A percentile compares a stretch with the other conserved stretches of the same genome.
phyloP scores from a whole-genome alignment of 73 alveolate species.

The Stentor roeselii region DNA sequence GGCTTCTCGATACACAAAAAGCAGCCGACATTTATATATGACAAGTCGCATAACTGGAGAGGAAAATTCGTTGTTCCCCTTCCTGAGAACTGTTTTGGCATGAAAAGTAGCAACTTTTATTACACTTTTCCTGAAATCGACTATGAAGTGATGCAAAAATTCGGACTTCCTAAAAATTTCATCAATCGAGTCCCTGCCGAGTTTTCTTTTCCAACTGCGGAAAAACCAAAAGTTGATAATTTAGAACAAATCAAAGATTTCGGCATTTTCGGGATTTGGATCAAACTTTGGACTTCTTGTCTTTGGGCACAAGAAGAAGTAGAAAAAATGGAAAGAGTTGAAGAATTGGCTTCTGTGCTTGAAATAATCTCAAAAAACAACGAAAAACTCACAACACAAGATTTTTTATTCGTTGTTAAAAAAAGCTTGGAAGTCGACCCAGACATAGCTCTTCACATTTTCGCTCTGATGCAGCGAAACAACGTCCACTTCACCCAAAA shows the following conservation, averaged over 20 bases:
- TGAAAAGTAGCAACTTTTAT: not conserved
- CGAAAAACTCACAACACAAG: not conserved
- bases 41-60: not conserved
- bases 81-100: not conserved
- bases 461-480: not conserved
- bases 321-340: not conserved
- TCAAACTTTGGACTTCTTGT: constrained; percentile 2
- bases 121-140: not conserved
- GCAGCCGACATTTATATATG: not conserved
- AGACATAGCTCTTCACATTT: not conserved
- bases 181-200: not conserved
- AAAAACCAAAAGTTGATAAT: not conserved
- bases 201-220: not conserved
- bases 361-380: not conserved
- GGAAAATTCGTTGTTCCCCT: not conserved
- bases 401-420: not conserved
- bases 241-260: not conserved
- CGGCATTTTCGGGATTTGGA: not conserved
- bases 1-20: not conserved
- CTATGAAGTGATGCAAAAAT: not conserved
- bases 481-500: not conserved
- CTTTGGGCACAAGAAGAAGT: constrained; percentile 10
- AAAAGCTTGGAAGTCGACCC: not conserved
- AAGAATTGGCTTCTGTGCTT: not conserved
- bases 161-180: not conserved